A percentile compares a stretch with the other conserved stretches of the same genome.
Evolutionary conservation across 2,329 filamentous ascomycete species (phyloP).

Genomic region (Cladophialophora bantiana): DNA sequence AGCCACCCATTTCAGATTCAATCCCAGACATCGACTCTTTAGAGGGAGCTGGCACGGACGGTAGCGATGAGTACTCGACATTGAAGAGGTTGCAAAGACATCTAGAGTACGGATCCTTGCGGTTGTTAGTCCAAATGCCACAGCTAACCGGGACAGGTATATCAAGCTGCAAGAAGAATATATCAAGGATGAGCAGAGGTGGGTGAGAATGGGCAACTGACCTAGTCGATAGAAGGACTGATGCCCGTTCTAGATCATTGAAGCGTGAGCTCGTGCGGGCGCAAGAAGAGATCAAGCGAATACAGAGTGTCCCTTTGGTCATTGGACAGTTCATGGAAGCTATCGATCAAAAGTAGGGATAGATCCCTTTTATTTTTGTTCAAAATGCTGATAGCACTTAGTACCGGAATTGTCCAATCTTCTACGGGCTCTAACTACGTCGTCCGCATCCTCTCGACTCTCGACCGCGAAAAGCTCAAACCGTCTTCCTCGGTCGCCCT

Average conservation of each 20-base stretch:
- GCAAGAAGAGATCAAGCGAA: slow-evolving; percentile 99
- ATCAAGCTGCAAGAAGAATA: slow-evolving; percentile 99
- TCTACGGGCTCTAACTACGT: slow-evolving; percentile 99
- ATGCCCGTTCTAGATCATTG: slow-evolving; percentile 69
- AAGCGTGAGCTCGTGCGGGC: slow-evolving; percentile 97
- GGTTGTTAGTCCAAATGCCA: slow-evolving; percentile 1
- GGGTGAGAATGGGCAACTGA: slow-evolving; percentile 27
- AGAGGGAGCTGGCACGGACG: slow-evolving; percentile 80
- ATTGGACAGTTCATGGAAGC: slow-evolving; percentile 99
- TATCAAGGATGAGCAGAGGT: slow-evolving; percentile 99
- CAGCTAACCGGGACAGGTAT: slow-evolving; percentile 64
- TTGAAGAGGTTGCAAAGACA: slow-evolving; percentile 97
- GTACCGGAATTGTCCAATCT: slow-evolving; percentile 97
- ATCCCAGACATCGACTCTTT: slow-evolving; percentile 91
- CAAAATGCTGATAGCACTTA: slow-evolving; percentile 50
- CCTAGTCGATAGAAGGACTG: not conserved
- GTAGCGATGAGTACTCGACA: slow-evolving; percentile 89
- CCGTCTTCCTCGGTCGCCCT: slow-evolving; percentile 96
- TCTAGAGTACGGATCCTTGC: slow-evolving; percentile 72
- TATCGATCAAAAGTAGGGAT: slow-evolving; percentile 91
- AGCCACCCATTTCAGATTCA: slow-evolving; percentile 74
- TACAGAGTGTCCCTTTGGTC: slow-evolving; percentile 96
- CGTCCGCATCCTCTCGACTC: slow-evolving; percentile 95
- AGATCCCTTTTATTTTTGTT: not conserved
- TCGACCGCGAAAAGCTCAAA: slow-evolving; percentile 97